These are phyloP conservation scores for Avicennia marina DNA, from an alignment of 257 asterid species.

Conservation along the genomic window DNA sequence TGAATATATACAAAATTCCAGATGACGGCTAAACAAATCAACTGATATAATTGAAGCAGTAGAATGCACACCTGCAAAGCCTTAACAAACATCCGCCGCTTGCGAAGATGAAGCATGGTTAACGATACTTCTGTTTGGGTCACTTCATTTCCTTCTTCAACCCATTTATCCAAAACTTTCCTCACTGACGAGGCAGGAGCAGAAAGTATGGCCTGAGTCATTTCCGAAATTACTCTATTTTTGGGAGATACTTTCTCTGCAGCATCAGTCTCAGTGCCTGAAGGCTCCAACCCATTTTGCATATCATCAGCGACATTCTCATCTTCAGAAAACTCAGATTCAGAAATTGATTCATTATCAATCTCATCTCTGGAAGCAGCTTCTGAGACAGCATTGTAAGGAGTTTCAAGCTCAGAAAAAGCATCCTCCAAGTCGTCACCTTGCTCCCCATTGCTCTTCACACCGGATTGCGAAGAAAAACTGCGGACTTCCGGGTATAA, in stretches of 20 bases:
- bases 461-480: conserved; percentile 51
- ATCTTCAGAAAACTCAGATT: conserved; percentile 42
- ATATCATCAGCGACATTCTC: conserved; percentile 26
- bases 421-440: conserved; percentile 31
- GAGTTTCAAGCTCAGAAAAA: conserved; percentile 40
- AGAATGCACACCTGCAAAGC: conserved; percentile 66
- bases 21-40: neutral
- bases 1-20: neutral
- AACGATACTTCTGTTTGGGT: conserved; percentile 32
- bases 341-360: conserved; percentile 37
- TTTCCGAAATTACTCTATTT: conserved; percentile 21
- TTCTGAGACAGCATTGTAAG: conserved; percentile 19
- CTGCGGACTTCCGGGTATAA: conserved; percentile 22
- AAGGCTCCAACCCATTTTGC: conserved; percentile 28
- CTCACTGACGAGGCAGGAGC: conserved; percentile 30
- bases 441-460: conserved; percentile 46
- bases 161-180: conserved; percentile 56
- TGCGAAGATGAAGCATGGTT: conserved; percentile 47
- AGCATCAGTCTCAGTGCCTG: conserved; percentile 29
- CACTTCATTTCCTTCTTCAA: conserved; percentile 61
- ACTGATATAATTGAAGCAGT: neutral
- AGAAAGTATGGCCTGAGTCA: conserved; percentile 49
- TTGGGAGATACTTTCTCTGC: conserved; percentile 19
- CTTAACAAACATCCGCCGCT: conserved; percentile 37
- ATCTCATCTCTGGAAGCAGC: conserved; percentile 22